Evolutionary conservation across 1,284 basidiomycete species (phyloP).

Genomic region (Hypsizygus ulmarius): DNA sequence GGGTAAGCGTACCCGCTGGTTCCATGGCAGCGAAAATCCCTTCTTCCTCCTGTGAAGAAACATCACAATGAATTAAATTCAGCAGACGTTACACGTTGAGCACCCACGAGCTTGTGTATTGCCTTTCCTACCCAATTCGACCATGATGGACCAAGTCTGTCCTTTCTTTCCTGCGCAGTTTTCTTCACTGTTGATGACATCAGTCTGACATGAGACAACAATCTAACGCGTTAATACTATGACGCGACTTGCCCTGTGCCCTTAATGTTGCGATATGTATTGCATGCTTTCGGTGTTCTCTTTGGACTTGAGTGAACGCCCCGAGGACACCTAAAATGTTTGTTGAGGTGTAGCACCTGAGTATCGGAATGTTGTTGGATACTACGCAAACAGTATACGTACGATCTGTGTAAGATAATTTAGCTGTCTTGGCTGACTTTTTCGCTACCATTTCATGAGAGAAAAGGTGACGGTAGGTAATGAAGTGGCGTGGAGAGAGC

Average conservation of each 20-base stretch:
- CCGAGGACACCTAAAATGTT: constrained; percentile 40
- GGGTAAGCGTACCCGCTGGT: constrained; percentile 33
- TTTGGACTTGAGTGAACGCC: constrained; percentile 43
- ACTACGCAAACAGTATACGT: constrained; percentile 19
- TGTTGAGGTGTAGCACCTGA: constrained; percentile 4
- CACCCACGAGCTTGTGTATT: constrained; percentile 44
- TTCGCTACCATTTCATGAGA: constrained; percentile 8
- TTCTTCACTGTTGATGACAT: constrained; percentile 39
- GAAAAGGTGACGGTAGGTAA: neutral
- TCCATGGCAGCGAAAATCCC: constrained; percentile 38
- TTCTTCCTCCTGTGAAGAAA: constrained; percentile 35
- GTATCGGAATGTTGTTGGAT: neutral
- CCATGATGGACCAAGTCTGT: constrained; percentile 50
- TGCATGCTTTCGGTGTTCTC: constrained; percentile 40
- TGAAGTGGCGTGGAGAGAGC: neutral
- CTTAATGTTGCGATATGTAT: constrained; percentile 47
- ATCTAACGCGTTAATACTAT: neutral
- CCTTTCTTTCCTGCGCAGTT: constrained; percentile 42
- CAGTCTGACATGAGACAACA: neutral
- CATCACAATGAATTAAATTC: neutral
- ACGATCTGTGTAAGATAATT: constrained; percentile 47
- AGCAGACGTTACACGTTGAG: neutral
- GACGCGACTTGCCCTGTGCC: constrained; percentile 37
- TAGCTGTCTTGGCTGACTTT: constrained; percentile 18
- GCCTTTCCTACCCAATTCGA: constrained; percentile 47